Conservation (phyloP, 225 moss, liverwort and hornwort species). For the Takakia lepidozioides region DNA sequence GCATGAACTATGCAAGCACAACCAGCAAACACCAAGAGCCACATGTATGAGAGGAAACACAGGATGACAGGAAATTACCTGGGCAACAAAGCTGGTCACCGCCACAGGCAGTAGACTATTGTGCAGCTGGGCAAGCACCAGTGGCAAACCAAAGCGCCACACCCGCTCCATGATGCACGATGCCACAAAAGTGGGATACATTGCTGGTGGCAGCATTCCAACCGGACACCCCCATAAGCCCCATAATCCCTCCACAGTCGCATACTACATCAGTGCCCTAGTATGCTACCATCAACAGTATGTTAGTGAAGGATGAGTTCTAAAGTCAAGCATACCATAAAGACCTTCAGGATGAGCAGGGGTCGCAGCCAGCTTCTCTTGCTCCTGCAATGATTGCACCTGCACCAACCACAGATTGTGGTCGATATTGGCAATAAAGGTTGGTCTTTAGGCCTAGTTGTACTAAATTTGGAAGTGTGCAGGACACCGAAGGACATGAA, state of each 20-base stretch:
- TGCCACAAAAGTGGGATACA: slow-evolving; percentile 73
- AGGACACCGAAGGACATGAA: too few species aligned
- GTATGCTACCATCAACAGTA: too few species aligned
- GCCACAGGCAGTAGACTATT: slow-evolving; percentile 82
- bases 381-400: slow-evolving; percentile 70
- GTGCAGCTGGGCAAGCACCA: slow-evolving; percentile 73
- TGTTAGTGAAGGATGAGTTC: too few species aligned
- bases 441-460: too few species aligned
- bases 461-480: too few species aligned
- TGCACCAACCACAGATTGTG: slow-evolving; percentile 6
- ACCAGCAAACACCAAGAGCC: too few species aligned
- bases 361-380: slow-evolving; percentile 65
- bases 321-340: slow-evolving; percentile 38
- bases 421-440: neutral
- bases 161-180: slow-evolving; percentile 84
- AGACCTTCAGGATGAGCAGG: slow-evolving; percentile 79
- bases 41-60: too few species aligned
- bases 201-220: slow-evolving; percentile 63
- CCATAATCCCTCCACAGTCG: too few species aligned
- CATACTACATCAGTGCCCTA: too few species aligned
- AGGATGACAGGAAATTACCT: slow-evolving; percentile 60
- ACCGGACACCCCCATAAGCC: slow-evolving; percentile 47
- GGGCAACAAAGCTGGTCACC: slow-evolving; percentile 80
- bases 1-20: slow-evolving; percentile 57
- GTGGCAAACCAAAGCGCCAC: slow-evolving; percentile 76